Percentiles rank a stretch among this genome's conserved stretches.
Evolutionary conservation across 768 basidiomycete species (phyloP).

Genomic region (Leccinum longicurvipes): DNA sequence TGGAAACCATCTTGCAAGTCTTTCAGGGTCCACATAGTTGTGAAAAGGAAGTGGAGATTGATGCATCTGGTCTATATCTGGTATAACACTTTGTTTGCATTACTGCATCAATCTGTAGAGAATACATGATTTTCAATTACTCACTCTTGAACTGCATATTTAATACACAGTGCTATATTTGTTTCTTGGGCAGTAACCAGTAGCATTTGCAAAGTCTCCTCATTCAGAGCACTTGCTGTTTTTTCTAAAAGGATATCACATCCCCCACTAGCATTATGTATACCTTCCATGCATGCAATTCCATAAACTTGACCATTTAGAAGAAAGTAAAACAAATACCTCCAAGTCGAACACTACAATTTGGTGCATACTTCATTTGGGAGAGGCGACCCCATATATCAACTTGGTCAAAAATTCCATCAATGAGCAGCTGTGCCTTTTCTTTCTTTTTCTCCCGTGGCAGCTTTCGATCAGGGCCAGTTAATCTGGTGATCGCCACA

Average conservation of each 20-base stretch:
- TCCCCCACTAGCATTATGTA: neutral
- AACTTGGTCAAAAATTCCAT: neutral
- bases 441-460: neutral
- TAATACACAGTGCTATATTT: no score
- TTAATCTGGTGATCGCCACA: neutral
- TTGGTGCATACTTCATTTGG: neutral
- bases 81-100: no score
- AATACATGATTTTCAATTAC: no score
- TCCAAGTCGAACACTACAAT: neutral
- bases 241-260: neutral
- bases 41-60: no score
- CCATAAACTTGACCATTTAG: neutral
- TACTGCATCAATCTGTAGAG: no score
- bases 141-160: no score
- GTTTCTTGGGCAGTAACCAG: no score
- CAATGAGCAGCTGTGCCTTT: neutral
- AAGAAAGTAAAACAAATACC: neutral
- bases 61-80: no score
- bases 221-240: neutral
- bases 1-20: no score
- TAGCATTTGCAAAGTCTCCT: neutral
- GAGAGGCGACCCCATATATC: neutral
- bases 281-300: neutral
- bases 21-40: no score
- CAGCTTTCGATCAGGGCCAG: neutral